Conservation (phyloP, 1,284 basidiomycete species). For the Tilletia caries region DNA sequence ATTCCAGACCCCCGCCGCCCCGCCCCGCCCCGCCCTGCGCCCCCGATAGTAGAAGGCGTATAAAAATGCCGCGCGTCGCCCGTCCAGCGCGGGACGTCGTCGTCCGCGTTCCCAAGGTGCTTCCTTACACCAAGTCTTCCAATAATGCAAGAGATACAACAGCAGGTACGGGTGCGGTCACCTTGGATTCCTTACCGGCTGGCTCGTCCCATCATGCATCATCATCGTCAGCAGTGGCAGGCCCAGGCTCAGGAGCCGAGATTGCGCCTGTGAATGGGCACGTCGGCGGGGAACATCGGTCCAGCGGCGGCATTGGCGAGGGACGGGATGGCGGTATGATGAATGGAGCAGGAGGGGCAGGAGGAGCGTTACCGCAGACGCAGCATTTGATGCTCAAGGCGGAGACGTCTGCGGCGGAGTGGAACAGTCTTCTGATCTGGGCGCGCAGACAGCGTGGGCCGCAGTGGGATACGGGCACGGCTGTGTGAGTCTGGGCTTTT, state of each 20-base stretch:
- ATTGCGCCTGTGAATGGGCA: not conserved
- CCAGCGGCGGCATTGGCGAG: no score
- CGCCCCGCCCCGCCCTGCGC: no score
- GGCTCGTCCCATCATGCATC: not conserved
- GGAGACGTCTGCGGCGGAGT: slow-evolving; percentile 37
- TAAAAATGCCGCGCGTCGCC: slow-evolving; percentile 10
- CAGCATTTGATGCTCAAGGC: slow-evolving; percentile 29
- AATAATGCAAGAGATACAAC: not conserved
- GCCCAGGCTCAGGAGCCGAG: not conserved
- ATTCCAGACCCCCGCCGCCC: no score
- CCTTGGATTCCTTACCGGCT: not conserved
- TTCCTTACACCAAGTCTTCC: slow-evolving; percentile 27
- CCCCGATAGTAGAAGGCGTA: no score
- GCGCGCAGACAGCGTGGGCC: slow-evolving; percentile 39
- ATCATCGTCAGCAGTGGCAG: slow-evolving; percentile 15
- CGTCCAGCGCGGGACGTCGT: slow-evolving; percentile 25
- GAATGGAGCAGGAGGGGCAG: slow-evolving; percentile 9
- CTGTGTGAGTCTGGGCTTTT: slow-evolving; percentile 18
- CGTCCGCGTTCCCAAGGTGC: slow-evolving; percentile 34
- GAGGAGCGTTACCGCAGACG: slow-evolving; percentile 12
- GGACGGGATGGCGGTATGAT: no score
- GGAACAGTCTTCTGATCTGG: slow-evolving; percentile 44
- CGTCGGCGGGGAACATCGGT: not conserved
- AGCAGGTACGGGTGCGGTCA: not conserved
- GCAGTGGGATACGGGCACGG: slow-evolving; percentile 39